These are phyloP conservation scores for Gossypium schwendimanii DNA, from an alignment of 441 rosid species.

Conservation along the genomic window DNA sequence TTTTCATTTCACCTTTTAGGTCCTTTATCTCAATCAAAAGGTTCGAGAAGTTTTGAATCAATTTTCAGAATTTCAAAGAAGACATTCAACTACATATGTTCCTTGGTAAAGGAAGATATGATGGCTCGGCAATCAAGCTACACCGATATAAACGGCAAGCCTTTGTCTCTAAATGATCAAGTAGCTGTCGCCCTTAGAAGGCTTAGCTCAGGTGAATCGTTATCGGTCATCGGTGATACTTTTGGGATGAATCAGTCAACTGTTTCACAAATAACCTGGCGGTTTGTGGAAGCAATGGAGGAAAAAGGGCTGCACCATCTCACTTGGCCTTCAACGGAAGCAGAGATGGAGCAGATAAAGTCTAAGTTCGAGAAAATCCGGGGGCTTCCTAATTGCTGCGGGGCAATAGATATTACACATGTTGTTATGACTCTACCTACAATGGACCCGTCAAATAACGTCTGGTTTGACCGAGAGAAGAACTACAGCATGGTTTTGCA, in stretches of 20 bases:
- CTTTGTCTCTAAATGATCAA: constrained; percentile 45
- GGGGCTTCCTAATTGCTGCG: constrained; percentile 82
- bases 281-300: constrained; percentile 90
- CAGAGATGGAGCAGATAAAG: constrained; percentile 42
- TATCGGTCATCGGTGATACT: constrained; percentile 56
- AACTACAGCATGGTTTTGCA: constrained; percentile 84
- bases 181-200: constrained; percentile 84
- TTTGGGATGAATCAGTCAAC: constrained; percentile 73
- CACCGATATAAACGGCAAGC: constrained; percentile 7
- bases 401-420: constrained; percentile 71
- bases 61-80: constrained; percentile 9
- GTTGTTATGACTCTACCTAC: constrained; percentile 67
- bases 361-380: constrained; percentile 63
- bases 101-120: not conserved
- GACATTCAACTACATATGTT: constrained; percentile 54
- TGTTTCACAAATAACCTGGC: constrained; percentile 85
- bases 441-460: constrained; percentile 53
- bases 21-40: constrained; percentile 30
- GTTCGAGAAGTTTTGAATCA: constrained; percentile 49
- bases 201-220: constrained; percentile 83
- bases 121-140: not conserved
- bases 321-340: constrained; percentile 59
- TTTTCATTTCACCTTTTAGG: constrained; percentile 25
- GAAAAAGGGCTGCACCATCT: constrained; percentile 68
- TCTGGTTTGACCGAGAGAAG: constrained; percentile 68